A percentile compares a stretch with the other conserved stretches of the same genome.
These are phyloP conservation scores for Chytridiales sp. DNA, from an alignment of 371 early-diverging fungal genomes.

Conservation along the genomic window DNA sequence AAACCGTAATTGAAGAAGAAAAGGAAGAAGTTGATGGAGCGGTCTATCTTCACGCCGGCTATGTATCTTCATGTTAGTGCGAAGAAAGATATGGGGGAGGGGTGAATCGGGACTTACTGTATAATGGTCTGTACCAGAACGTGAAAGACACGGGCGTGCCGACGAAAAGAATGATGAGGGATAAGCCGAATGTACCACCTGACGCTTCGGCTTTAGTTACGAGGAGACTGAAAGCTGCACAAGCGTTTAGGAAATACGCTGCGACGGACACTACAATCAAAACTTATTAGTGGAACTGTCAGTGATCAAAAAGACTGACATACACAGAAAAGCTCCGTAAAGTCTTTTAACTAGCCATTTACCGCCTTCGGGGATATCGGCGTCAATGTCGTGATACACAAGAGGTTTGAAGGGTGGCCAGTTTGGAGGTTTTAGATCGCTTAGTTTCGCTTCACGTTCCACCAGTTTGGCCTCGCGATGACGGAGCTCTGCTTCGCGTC, in stretches of 20 bases:
- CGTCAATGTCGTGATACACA: constrained; percentile 41
- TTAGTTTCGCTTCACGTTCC: constrained; percentile 22
- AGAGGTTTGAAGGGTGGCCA: constrained; percentile 37
- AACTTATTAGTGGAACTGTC: background rate
- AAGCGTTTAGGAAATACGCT: constrained; percentile 28
- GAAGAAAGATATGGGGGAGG: background rate
- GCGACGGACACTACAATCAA: too few relatives aligned
- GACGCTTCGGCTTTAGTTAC: constrained; percentile 21
- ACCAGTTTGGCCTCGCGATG: constrained; percentile 27
- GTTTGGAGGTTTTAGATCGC: constrained; percentile 31
- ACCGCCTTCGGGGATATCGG: constrained; percentile 37
- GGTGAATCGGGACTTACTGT: constrained; percentile 16
- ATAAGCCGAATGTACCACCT: constrained; percentile 32
- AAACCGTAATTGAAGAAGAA: constrained; percentile 40
- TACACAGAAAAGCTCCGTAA: constrained; percentile 28
- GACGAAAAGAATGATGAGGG: constrained; percentile 33
- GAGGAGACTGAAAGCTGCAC: constrained; percentile 30
- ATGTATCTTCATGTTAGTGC: background rate
- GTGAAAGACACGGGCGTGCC: constrained; percentile 39
- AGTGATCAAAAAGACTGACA: constrained; percentile 7
- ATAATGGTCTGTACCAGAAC: constrained; percentile 42
- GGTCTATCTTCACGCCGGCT: constrained; percentile 34
- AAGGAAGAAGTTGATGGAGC: constrained; percentile 36
- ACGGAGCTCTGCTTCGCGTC: constrained; percentile 26
- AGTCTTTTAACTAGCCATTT: constrained; percentile 39